These are phyloP conservation scores for Panicum virgatum DNA, from an alignment of 202 grass and related monocot species.

Conservation along the genomic window DNA sequence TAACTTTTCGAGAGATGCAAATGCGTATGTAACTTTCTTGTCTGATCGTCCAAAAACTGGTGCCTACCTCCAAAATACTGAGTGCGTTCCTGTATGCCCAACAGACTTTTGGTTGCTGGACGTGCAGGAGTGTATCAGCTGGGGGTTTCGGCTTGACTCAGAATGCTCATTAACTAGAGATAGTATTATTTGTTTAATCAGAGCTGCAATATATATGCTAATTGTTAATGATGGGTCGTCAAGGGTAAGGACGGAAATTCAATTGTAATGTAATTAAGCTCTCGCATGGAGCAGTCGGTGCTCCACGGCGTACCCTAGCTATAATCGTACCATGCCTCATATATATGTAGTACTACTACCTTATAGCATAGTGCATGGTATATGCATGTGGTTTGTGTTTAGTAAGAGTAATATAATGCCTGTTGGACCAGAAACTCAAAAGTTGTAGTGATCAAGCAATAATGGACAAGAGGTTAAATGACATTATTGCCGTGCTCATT, in stretches of 20 bases:
- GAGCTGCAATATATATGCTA: too few relatives aligned
- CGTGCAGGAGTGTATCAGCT: neutral
- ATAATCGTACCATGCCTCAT: neutral
- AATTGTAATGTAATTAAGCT: too few relatives aligned
- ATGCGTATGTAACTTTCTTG: neutral
- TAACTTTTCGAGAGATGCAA: neutral
- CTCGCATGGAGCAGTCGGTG: too few relatives aligned
- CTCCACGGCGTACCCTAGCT: neutral
- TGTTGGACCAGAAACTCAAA: neutral
- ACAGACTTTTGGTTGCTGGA: neutral
- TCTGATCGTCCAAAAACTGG: constrained; percentile 3
- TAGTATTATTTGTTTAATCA: too few relatives aligned
- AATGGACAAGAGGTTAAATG: neutral
- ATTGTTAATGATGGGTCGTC: too few relatives aligned
- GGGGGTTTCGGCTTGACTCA: too few relatives aligned
- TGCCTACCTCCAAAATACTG: neutral
- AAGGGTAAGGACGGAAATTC: too few relatives aligned
- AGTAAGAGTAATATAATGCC: neutral
- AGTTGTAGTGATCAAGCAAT: neutral
- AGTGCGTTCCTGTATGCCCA: neutral
- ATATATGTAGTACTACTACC: neutral
- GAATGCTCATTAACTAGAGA: too few relatives aligned
- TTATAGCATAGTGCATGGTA: neutral
- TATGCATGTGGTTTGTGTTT: neutral
- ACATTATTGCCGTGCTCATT: neutral